Evolutionary conservation across 1,284 basidiomycete species (phyloP).

Genomic region (Ustilago tritici): DNA sequence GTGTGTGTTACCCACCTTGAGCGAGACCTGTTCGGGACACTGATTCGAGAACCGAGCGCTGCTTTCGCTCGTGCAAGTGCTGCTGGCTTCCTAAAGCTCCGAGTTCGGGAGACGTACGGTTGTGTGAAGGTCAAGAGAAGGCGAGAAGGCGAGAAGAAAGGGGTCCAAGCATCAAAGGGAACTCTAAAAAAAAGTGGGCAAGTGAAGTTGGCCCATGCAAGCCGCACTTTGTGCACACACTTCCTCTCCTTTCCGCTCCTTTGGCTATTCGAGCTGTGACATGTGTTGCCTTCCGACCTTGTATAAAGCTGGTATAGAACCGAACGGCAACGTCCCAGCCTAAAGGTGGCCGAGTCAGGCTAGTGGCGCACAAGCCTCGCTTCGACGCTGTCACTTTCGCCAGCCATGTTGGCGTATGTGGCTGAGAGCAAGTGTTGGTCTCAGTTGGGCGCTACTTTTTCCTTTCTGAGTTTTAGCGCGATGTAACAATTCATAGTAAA

Average conservation of each 20-base stretch:
- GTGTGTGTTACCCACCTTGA: neutral
- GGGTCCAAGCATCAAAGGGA: constrained; percentile 9
- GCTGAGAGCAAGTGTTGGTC: constrained; percentile 2
- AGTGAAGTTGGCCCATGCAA: neutral
- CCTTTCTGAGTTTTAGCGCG: neutral
- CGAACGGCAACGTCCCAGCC: no score
- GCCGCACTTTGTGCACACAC: neutral
- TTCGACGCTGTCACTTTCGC: neutral
- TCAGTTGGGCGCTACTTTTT: constrained; percentile 3
- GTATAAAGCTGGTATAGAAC: no score
- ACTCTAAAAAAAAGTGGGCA: neutral
- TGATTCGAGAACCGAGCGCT: neutral
- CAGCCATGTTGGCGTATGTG: neutral
- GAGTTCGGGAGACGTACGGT: neutral
- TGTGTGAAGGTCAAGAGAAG: neutral
- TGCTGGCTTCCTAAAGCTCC: neutral
- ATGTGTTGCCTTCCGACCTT: neutral
- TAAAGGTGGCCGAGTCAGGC: no score
- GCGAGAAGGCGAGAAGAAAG: neutral
- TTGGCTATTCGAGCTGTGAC: neutral
- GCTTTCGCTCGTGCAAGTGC: neutral
- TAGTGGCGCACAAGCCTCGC: neutral
- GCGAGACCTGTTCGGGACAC: neutral
- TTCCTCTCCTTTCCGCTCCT: neutral
- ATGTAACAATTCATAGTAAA: neutral